Evolutionary conservation across 1,284 basidiomycete genomes (phyloP).

Genomic region (Xerocomus minutiporus): DNA sequence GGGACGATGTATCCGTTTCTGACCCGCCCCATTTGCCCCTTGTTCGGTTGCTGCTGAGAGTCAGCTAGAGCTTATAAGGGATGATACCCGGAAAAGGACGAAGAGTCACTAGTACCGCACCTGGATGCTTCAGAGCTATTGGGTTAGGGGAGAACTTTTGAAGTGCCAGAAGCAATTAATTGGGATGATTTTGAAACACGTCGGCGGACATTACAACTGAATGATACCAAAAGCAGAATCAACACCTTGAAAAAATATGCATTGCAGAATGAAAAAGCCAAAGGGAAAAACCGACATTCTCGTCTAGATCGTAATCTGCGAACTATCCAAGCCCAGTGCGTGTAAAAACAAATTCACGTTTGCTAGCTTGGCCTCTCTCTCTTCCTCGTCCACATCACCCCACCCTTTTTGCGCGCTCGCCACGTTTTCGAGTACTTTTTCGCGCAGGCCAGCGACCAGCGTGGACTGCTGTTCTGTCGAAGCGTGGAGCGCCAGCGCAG

Average conservation of each 20-base stretch:
- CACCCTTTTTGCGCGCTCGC: conserved; percentile 72
- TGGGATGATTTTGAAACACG: no score
- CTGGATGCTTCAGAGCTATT: no score
- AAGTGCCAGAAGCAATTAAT: no score
- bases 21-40: not conserved
- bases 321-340: conserved; percentile 80
- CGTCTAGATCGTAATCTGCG: conserved; percentile 64
- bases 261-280: conserved; percentile 1
- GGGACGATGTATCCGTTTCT: not conserved
- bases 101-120: no score
- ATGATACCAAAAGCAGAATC: conserved; percentile 4
- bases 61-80: not conserved
- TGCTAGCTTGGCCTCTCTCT: conserved; percentile 60
- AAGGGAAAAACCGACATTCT: conserved; percentile 8
- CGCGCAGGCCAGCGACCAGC: conserved; percentile 82
- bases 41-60: no score
- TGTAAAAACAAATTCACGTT: conserved; percentile 87
- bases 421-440: conserved; percentile 90
- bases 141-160: no score
- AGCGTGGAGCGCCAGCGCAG: conserved; percentile 83
- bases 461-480: conserved; percentile 80
- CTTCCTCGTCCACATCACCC: conserved; percentile 60
- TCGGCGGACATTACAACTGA: no score
- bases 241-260: conserved; percentile 5
- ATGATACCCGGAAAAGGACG: no score